Percentiles rank a stretch among this genome's conserved stretches.
Conservation (phyloP, 345 rosid genomes). For the Carallia brachiata region DNA sequence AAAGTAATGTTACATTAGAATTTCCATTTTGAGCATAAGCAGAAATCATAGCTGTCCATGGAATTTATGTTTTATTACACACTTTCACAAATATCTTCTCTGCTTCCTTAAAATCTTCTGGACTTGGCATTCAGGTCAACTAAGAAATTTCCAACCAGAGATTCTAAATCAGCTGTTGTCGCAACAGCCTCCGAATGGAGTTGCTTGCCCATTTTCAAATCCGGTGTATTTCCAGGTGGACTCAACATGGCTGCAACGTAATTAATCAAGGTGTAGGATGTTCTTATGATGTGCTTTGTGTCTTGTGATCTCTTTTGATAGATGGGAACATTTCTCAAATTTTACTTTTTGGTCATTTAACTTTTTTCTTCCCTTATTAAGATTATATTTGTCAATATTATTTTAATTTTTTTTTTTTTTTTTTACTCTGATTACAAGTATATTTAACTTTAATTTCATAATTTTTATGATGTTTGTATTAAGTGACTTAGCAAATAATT, state of each 20-base stretch:
- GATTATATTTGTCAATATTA: too few relatives aligned
- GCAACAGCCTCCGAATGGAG: constrained; percentile 60
- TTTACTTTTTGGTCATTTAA: too few relatives aligned
- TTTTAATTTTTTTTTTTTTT: too few relatives aligned
- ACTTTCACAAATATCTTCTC: constrained; percentile 46
- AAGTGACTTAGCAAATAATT: too few relatives aligned
- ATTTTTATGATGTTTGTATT: too few relatives aligned
- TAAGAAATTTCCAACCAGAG: constrained; percentile 60
- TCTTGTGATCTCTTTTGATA: too few relatives aligned
- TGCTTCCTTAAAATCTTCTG: constrained; percentile 57
- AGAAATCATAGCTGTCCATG: constrained; percentile 91
- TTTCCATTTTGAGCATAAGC: constrained; percentile 50
- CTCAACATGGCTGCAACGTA: constrained; percentile 63
- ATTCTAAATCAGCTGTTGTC: constrained; percentile 56
- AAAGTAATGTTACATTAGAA: constrained; percentile 37
- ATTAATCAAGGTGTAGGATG: too few relatives aligned
- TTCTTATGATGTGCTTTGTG: too few relatives aligned
- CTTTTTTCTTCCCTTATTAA: too few relatives aligned
- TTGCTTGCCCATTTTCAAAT: constrained; percentile 68
- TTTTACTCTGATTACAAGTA: too few relatives aligned
- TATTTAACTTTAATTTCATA: too few relatives aligned
- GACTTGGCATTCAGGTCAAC: constrained; percentile 95
- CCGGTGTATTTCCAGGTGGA: constrained; percentile 53
- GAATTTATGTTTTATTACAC: constrained; percentile 51
- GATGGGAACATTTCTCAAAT: too few relatives aligned